These are phyloP conservation scores for Candida vartiovaarae DNA, from an alignment of 805 yeast species.

Conservation along the genomic window DNA sequence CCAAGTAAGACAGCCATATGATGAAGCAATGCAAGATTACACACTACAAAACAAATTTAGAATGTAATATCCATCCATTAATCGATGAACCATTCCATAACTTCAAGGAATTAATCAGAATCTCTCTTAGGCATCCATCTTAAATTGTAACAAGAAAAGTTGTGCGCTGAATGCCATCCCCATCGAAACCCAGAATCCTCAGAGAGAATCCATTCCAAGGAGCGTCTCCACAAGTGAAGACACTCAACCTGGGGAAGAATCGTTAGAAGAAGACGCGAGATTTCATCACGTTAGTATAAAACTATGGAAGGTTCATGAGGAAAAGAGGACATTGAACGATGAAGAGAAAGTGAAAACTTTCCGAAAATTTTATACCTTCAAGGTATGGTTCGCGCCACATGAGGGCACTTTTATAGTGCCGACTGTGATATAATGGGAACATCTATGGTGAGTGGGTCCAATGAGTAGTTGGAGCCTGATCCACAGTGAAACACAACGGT, in stretches of 20 bases:
- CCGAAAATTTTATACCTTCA: neutral
- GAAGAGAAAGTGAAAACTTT: neutral
- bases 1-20: conserved; percentile 3
- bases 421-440: too few species aligned
- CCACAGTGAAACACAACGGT: too few species aligned
- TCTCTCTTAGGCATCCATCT: conserved; percentile 21
- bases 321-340: neutral
- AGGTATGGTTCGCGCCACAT: neutral
- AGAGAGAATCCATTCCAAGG: conserved; percentile 16
- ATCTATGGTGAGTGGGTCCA: too few species aligned
- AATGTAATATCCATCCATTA: too few species aligned
- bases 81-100: conserved; percentile 1
- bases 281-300: conserved; percentile 27
- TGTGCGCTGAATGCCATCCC: conserved; percentile 25
- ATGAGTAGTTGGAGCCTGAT: too few species aligned
- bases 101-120: conserved; percentile 17
- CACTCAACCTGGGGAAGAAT: conserved; percentile 24
- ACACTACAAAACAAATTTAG: too few species aligned
- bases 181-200: conserved; percentile 23
- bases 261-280: conserved; percentile 24
- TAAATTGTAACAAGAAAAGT: conserved; percentile 24
- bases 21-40: too few species aligned
- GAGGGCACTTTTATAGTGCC: neutral
- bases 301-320: conserved; percentile 26
- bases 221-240: conserved; percentile 5